Conservation (phyloP, 192 early-diverging fungal species). For the Backusella luteola region DNA sequence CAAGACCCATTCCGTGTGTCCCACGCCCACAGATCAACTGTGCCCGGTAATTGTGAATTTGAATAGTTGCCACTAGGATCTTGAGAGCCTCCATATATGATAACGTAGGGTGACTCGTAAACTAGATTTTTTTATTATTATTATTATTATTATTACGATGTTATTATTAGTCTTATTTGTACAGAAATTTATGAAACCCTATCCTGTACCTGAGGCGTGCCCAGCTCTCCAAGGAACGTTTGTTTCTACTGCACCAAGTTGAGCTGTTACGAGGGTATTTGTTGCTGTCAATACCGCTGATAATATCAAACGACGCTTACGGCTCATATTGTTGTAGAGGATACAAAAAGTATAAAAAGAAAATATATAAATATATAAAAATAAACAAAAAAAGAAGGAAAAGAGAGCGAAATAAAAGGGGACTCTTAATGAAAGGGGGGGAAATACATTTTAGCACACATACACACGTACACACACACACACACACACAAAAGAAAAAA, state of each 20-base stretch:
- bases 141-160: neutral
- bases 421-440: neutral
- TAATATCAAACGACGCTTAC: neutral
- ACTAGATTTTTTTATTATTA: constrained; percentile 12
- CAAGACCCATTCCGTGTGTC: constrained; percentile 41
- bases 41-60: constrained; percentile 23
- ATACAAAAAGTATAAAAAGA: neutral
- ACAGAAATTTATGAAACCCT: neutral
- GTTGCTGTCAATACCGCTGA: neutral
- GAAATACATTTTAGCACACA: neutral
- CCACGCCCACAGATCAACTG: constrained; percentile 48
- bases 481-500: neutral
- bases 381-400: neutral
- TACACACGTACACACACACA: neutral
- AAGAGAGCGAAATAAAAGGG: neutral
- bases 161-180: constrained; percentile 1
- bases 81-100: constrained; percentile 47
- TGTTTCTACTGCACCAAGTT: constrained; percentile 23
- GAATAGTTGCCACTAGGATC: constrained; percentile 28
- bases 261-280: neutral
- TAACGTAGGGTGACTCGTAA: constrained; percentile 37
- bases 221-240: constrained; percentile 34
- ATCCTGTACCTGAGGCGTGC: constrained; percentile 31
- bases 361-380: neutral
- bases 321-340: neutral